Base-by-base conservation (phyloP, 2,329 filamentous ascomycete genomes). In the Cercospora nicotianae region DNA sequence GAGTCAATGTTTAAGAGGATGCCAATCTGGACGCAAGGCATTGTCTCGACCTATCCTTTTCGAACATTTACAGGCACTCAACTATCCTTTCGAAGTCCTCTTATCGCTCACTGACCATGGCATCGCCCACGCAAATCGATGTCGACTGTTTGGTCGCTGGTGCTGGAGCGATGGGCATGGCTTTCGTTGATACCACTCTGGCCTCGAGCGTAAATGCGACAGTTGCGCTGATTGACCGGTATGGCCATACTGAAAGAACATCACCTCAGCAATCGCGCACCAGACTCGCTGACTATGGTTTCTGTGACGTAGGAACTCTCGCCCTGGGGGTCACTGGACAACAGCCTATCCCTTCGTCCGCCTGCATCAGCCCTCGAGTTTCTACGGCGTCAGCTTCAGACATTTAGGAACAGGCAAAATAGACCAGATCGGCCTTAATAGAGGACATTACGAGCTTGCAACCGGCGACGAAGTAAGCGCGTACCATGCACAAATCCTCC, bases 131-230 rank as follows among this genome's bases (percentile, higher is more conserved):
- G n/a, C 6, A 3, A 2, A 60, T 72, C 30, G 18, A 39, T 5
- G 65, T 57, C 5, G 70, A 72, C 18, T 73, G 71, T 53, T 62
- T 72, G 3, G 64, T 73, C 64, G 61, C 72, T 30, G 71, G 71
- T 5, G 67, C 71, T 9, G 71, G 71, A 6, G 71, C 71, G 5
- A 72, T 72, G 68, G 70, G 70, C n/a, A 67, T 73, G 63, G 71
- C 70, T 9, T 73, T 73, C 28, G 68, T 67, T 20, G 71, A 73
- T 58, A 68, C 68, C 10, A 51, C 72, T 23, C 28, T 70, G 9
- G 33, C 63, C 3, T 36, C 57, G 1, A 60, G 69, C 26, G 65
- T 60, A 23, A 33, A 65, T 8, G 59, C 66, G 8, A 70, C 66
- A 2, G 31, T 69, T 5, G 66, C 60, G 5, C 67, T 72, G 2